Conservation (phyloP, 108 stramenopile species). For the Fistulifera pelliculosa region DNA sequence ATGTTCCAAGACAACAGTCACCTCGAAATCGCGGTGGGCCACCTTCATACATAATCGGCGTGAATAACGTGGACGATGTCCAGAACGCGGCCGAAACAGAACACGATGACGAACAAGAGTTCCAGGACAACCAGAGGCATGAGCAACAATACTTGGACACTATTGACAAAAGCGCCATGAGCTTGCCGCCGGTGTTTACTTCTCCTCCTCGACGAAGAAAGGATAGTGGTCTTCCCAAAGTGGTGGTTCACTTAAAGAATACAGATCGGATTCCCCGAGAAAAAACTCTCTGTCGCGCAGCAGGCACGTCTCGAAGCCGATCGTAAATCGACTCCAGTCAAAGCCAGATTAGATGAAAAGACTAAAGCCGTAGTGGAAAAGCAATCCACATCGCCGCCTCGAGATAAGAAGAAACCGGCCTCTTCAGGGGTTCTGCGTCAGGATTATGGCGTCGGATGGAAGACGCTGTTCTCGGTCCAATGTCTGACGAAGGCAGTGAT, state of each 20-base stretch:
- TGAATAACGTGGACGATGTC: background rate
- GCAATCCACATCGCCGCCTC: no score
- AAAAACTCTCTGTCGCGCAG: constrained; percentile 59
- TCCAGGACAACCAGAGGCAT: no score
- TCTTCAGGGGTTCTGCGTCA: background rate
- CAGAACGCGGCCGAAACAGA: no score
- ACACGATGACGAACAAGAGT: no score
- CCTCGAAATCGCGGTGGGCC: background rate
- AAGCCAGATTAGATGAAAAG: constrained; percentile 18
- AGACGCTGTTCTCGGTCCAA: constrained; percentile 6
- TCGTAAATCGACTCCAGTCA: constrained; percentile 36
- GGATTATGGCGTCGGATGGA: constrained; percentile 4
- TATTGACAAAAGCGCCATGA: no score
- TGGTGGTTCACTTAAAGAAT: background rate
- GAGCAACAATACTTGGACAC: no score
- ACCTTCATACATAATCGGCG: constrained; percentile 2
- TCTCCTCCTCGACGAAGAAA: no score
- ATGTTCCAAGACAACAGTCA: no score
- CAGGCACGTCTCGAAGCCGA: constrained; percentile 62
- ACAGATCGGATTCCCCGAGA: background rate
- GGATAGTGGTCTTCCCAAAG: background rate
- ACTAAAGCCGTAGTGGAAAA: constrained; percentile 4
- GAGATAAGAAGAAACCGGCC: background rate
- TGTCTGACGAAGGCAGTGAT: background rate
- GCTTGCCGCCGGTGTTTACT: no score